A percentile compares a stretch with the other conserved stretches of the same genome.
Conservation (phyloP, 2,329 filamentous ascomycete species). For the Colletotrichum sp. region DNA sequence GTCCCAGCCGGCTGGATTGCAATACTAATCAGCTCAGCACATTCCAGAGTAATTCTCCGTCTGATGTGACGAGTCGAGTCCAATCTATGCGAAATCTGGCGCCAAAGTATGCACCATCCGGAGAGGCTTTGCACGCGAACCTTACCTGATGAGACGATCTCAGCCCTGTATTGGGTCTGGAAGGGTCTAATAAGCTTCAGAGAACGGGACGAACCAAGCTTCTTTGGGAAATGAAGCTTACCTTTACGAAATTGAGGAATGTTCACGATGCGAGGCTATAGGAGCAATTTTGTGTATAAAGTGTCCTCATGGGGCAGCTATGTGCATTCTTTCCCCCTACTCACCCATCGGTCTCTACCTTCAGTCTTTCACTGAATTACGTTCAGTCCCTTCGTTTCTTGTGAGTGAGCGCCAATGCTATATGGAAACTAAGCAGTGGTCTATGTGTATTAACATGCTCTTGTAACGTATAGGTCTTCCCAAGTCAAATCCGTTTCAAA, state of each 20-base stretch:
- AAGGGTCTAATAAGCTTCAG: neutral
- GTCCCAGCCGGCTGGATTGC: neutral
- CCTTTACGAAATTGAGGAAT: neutral
- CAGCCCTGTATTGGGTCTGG: neutral
- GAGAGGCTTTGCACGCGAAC: neutral
- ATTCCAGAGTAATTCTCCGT: neutral
- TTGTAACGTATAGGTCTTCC: neutral
- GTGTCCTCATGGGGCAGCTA: fast-evolving
- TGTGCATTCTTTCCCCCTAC: fast-evolving
- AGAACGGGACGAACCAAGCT: neutral
- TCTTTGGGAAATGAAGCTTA: neutral
- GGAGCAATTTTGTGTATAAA: neutral
- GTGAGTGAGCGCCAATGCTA: neutral
- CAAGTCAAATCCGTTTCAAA: neutral
- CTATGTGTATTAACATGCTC: neutral
- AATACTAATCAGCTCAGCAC: neutral
- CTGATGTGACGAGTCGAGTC: neutral
- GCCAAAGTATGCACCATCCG: neutral
- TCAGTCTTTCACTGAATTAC: neutral
- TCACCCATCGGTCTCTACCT: neutral
- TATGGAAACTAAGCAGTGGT: neutral
- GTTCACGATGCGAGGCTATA: neutral
- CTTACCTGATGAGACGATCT: neutral
- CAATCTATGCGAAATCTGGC: neutral
- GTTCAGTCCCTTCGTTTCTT: neutral